These are phyloP conservation scores for Fusarium pininemorale DNA, from an alignment of 2,329 filamentous ascomycete species.

Conservation along the genomic window DNA sequence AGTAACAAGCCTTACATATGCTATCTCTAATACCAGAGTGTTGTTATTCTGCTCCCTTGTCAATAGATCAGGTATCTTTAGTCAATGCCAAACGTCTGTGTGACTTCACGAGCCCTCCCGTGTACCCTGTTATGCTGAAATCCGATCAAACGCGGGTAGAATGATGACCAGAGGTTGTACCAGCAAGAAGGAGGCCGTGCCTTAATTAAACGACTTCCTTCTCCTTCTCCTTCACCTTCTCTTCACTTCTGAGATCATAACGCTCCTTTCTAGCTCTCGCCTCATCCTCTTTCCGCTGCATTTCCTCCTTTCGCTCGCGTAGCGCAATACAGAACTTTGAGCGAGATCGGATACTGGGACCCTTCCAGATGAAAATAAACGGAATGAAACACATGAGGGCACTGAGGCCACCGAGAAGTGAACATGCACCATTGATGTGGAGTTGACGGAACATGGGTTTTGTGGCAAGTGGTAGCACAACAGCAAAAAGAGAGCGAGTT, in stretches of 20 bases:
- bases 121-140: not conserved
- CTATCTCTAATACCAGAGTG: not conserved
- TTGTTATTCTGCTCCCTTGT: not conserved
- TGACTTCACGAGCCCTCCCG: not conserved
- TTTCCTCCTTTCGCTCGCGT: slow-evolving; percentile 59
- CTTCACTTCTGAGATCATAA: slow-evolving; percentile 33
- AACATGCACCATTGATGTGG: slow-evolving; percentile 60
- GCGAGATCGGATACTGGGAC: slow-evolving; percentile 62
- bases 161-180: not conserved
- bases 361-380: slow-evolving; percentile 64
- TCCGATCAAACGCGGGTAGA: not conserved
- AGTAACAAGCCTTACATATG: slow-evolving; percentile 1
- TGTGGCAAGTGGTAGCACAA: slow-evolving; percentile 69
- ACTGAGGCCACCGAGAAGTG: slow-evolving; percentile 61
- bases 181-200: not conserved
- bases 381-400: slow-evolving; percentile 61
- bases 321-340: slow-evolving; percentile 71
- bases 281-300: slow-evolving; percentile 52
- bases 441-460: slow-evolving; percentile 59
- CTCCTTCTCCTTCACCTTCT: slow-evolving; percentile 17
- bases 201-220: slow-evolving; percentile 13
- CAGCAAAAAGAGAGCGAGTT: slow-evolving; percentile 93
- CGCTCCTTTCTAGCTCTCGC: slow-evolving; percentile 44
- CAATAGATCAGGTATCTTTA: not conserved
- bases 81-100: not conserved